Evolutionary conservation across 345 rosid species (phyloP).

Genomic region (Acer campestre): DNA sequence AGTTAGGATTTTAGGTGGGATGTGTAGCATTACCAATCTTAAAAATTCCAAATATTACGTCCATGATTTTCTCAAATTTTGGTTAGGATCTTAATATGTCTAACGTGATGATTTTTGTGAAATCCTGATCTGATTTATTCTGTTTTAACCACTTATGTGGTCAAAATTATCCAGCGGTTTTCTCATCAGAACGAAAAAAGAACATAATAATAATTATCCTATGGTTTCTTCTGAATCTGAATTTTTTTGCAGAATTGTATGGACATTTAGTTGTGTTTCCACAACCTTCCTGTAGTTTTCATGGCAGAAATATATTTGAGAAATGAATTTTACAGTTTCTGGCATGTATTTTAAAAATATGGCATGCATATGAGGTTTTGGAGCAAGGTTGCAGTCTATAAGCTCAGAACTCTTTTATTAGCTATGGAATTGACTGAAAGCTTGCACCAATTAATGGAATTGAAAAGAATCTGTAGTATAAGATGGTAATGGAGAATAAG

Average conservation of each 20-base stretch:
- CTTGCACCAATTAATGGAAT: background rate
- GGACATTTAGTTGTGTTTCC: background rate
- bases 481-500: background rate
- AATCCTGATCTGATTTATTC: background rate
- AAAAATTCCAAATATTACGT: background rate
- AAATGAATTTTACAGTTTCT: background rate
- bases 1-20: too few species aligned
- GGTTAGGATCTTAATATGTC: background rate
- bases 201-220: background rate
- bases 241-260: background rate
- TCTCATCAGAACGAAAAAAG: background rate
- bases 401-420: background rate
- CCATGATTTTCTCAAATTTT: background rate
- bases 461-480: background rate
- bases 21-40: background rate
- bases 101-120: background rate
- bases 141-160: background rate
- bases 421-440: constrained; percentile 1
- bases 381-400: constrained; percentile 1
- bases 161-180: background rate
- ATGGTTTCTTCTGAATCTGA: background rate
- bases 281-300: background rate
- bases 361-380: background rate
- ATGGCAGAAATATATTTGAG: background rate
- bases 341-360: background rate